A percentile compares a stretch with the other conserved stretches of the same genome.
These are phyloP conservation scores for Zygoascus sp. DNA, from an alignment of 1,139 yeast species.

Conservation along the genomic window DNA sequence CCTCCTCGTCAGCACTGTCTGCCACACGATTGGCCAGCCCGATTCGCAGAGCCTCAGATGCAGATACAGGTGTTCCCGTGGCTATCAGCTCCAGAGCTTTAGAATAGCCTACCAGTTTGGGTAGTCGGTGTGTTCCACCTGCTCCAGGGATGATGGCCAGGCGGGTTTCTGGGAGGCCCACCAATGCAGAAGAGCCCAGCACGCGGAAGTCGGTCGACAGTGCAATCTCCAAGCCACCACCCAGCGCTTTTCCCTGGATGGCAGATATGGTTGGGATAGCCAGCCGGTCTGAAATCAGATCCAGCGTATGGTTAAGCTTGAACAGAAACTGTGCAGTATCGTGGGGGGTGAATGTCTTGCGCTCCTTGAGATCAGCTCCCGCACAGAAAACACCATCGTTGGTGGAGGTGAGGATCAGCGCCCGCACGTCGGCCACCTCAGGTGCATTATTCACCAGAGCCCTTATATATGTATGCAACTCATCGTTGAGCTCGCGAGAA, in stretches of 20 bases:
- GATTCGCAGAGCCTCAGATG: constrained; percentile 27
- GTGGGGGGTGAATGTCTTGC: constrained; percentile 29
- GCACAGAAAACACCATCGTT: constrained; percentile 33
- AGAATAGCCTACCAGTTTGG: constrained; percentile 29
- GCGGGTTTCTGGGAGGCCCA: constrained; percentile 31
- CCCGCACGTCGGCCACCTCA: constrained; percentile 25
- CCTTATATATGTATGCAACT: constrained; percentile 24
- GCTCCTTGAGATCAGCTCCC: constrained; percentile 36
- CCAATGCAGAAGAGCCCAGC: constrained; percentile 22
- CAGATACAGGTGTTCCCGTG: constrained; percentile 29
- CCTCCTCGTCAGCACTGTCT: constrained; percentile 24
- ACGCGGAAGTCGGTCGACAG: constrained; percentile 31
- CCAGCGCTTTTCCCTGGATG: constrained; percentile 33
- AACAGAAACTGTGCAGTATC: constrained; percentile 31
- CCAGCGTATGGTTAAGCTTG: constrained; percentile 29
- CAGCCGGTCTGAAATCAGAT: constrained; percentile 24
- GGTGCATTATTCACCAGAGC: constrained; percentile 24
- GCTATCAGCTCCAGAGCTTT: constrained; percentile 30
- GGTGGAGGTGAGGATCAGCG: constrained; percentile 30
- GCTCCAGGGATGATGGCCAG: constrained; percentile 34
- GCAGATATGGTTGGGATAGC: constrained; percentile 33
- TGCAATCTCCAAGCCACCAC: constrained; percentile 33
- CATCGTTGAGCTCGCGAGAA: constrained; percentile 28
- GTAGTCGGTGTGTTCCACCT: constrained; percentile 34
- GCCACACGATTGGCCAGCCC: constrained; percentile 30